These are phyloP conservation scores for Halocafeteria seosinensis DNA, from an alignment of 108 stramenopile species.

Conservation along the genomic window DNA sequence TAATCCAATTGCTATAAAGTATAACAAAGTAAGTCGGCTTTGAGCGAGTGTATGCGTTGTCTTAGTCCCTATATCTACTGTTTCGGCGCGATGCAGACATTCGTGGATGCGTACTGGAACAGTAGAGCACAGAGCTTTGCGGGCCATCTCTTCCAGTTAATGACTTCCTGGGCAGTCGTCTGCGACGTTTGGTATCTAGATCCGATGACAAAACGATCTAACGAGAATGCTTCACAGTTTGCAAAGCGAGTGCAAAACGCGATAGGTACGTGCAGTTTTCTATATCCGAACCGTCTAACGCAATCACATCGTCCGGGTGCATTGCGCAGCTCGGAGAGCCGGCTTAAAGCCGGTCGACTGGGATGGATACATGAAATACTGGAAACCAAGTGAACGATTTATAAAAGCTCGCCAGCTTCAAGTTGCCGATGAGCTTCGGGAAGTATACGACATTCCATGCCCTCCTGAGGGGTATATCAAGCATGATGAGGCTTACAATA, in stretches of 20 bases:
- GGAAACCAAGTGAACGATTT: constrained; percentile 9
- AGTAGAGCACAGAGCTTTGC: constrained; percentile 1
- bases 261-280: too few relatives aligned
- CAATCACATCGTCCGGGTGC: too few relatives aligned
- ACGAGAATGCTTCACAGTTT: constrained; percentile 1
- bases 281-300: too few relatives aligned
- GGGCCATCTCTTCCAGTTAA: constrained; percentile 10
- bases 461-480: too few relatives aligned
- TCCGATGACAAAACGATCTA: neutral
- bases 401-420: neutral
- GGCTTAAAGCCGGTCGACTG: constrained; percentile 14
- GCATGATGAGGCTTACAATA: too few relatives aligned
- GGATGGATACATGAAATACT: constrained; percentile 23
- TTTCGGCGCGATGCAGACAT: too few relatives aligned
- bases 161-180: constrained; percentile 15
- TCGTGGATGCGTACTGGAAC: constrained; percentile 19
- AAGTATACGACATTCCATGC: too few relatives aligned
- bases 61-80: too few relatives aligned
- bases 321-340: too few relatives aligned
- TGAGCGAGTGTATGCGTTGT: too few relatives aligned
- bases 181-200: constrained; percentile 12
- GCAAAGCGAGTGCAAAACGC: constrained; percentile 7
- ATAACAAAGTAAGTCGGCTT: constrained; percentile 18
- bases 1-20: constrained; percentile 18
- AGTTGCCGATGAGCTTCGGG: neutral